Evolutionary conservation across 768 basidiomycete species (phyloP).

Genomic region (Boletus rex-veris): DNA sequence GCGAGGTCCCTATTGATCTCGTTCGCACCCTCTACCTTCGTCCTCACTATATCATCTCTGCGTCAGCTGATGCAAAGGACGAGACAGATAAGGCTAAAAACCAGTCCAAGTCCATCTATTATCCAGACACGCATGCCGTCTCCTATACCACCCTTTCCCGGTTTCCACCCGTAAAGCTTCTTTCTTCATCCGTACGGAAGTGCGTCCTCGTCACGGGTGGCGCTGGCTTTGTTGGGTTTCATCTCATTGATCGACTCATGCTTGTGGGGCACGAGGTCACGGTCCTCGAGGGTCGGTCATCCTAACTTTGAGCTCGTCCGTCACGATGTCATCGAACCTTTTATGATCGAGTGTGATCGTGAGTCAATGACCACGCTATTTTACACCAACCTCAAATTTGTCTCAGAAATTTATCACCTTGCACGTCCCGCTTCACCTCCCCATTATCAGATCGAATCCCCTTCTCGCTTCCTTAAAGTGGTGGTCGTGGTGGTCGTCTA

Average conservation of each 20-base stretch:
- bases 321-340: constrained; percentile 95
- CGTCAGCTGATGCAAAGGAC: constrained; percentile 38
- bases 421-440: constrained; percentile 97
- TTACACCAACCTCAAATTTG: background rate
- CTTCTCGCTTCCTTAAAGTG: too few species aligned
- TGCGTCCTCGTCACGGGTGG: constrained; percentile 95
- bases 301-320: constrained; percentile 98
- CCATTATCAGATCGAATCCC: constrained; percentile 98
- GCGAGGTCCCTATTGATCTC: constrained; percentile 72
- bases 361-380: constrained; percentile 24
- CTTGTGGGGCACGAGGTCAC: constrained; percentile 96
- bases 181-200: constrained; percentile 74
- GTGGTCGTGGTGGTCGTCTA: too few species aligned
- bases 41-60: constrained; percentile 64
- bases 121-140: constrained; percentile 75
- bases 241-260: constrained; percentile 97
- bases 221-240: constrained; percentile 98
- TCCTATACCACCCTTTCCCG: constrained; percentile 90
- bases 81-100: constrained; percentile 41
- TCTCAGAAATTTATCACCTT: constrained; percentile 91
- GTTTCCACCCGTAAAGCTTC: constrained; percentile 89
- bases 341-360: constrained; percentile 99
- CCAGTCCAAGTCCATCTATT: constrained; percentile 84
- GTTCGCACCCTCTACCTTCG: constrained; percentile 88
- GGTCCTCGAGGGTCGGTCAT: constrained; percentile 95